phyloP scores from a whole-genome alignment of 441 rosid genomes.

The Flueggea neowawraea region DNA sequence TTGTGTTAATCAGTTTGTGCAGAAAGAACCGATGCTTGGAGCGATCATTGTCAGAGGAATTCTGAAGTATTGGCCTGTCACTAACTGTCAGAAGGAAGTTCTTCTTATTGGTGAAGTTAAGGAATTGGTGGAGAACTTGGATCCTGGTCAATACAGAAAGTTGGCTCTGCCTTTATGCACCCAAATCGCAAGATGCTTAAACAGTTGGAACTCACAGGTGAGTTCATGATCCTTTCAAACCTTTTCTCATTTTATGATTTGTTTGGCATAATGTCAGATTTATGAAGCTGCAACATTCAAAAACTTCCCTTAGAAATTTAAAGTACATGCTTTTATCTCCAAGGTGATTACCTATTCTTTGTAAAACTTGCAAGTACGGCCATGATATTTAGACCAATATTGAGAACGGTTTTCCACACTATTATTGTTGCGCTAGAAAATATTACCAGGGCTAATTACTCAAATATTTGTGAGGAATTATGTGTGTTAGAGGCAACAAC shows the following conservation, averaged over 20 bases:
- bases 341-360: too few relatives aligned
- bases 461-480: too few relatives aligned
- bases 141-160: constrained; percentile 52
- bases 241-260: neutral
- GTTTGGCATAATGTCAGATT: too few relatives aligned
- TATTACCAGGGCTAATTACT: too few relatives aligned
- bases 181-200: constrained; percentile 42
- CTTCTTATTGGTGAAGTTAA: constrained; percentile 49
- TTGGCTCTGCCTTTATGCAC: constrained; percentile 49
- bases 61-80: constrained; percentile 57
- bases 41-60: constrained; percentile 47
- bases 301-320: too few relatives aligned
- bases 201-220: constrained; percentile 63
- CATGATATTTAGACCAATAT: too few relatives aligned
- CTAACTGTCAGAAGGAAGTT: constrained; percentile 52
- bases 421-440: too few relatives aligned
- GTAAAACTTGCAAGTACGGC: too few relatives aligned
- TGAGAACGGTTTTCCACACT: too few relatives aligned
- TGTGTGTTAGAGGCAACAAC: too few relatives aligned
- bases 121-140: constrained; percentile 52
- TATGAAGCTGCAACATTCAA: too few relatives aligned
- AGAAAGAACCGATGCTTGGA: constrained; percentile 52
- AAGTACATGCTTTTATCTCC: too few relatives aligned
- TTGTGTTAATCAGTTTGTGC: constrained; percentile 56
- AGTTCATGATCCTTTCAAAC: neutral